Evolutionary conservation across 495 filamentous ascomycete species (phyloP).

Genomic region (Cladorrhinum samala): DNA sequence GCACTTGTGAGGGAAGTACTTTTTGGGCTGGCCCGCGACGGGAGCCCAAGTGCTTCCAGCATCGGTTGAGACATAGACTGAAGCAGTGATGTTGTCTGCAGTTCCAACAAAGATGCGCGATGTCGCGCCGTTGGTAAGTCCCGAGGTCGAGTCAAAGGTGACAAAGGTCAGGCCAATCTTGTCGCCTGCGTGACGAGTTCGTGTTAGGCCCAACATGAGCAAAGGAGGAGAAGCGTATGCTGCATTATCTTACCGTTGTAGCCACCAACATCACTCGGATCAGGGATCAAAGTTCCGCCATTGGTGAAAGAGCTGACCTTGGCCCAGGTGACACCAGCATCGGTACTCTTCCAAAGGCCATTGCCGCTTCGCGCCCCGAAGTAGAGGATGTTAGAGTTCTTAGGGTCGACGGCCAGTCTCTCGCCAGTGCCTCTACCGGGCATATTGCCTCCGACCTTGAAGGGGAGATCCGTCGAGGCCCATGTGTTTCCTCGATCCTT

Average conservation of each 20-base stretch:
- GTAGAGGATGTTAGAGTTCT: constrained; percentile 50
- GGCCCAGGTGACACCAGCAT: constrained; percentile 50
- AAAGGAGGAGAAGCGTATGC: no score
- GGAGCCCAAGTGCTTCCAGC: constrained; percentile 48
- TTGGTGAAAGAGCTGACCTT: constrained; percentile 55
- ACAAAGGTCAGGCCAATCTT: constrained; percentile 49
- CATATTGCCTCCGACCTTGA: constrained; percentile 61
- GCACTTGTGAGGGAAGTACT: constrained; percentile 51
- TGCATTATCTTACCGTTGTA: constrained; percentile 33
- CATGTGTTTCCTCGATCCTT: constrained; percentile 48
- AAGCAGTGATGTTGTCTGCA: constrained; percentile 46
- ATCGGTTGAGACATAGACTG: constrained; percentile 49
- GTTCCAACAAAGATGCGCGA: constrained; percentile 55
- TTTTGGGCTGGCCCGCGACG: constrained; percentile 43
- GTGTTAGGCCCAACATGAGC: no score
- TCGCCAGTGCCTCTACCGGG: constrained; percentile 60
- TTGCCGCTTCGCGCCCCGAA: constrained; percentile 56
- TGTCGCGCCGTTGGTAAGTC: constrained; percentile 38
- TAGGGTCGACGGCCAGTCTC: constrained; percentile 55
- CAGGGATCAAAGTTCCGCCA: constrained; percentile 40
- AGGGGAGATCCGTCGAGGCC: constrained; percentile 40
- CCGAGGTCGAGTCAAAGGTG: constrained; percentile 51
- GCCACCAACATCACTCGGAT: constrained; percentile 39
- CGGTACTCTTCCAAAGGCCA: constrained; percentile 56
- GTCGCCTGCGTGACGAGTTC: no score